A percentile compares a stretch with the other conserved stretches of the same genome.
Evolutionary conservation across 768 basidiomycete genomes (phyloP).

Genomic region (Podaxis rugospora): DNA sequence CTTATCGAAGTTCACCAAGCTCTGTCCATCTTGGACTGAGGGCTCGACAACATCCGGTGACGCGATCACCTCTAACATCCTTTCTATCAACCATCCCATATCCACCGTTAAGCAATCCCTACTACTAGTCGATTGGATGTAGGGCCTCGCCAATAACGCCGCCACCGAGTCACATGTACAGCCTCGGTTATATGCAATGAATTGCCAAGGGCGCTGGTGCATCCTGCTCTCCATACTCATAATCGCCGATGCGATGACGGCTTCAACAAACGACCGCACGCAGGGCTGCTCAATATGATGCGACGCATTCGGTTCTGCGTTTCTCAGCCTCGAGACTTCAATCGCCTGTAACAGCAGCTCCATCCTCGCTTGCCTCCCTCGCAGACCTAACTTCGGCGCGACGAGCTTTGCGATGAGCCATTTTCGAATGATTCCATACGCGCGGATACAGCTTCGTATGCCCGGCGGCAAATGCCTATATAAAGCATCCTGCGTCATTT

Average conservation of each 20-base stretch:
- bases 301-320: constrained; percentile 31
- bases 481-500: constrained; percentile 62
- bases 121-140: constrained; percentile 36
- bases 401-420: constrained; percentile 74
- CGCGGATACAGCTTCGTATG: constrained; percentile 72
- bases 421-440: constrained; percentile 71
- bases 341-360: constrained; percentile 68
- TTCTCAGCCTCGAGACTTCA: constrained; percentile 67
- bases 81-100: constrained; percentile 79
- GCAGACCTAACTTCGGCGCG: constrained; percentile 57
- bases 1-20: constrained; percentile 78
- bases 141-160: constrained; percentile 50
- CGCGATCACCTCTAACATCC: constrained; percentile 74
- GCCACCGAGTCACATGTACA: constrained; percentile 57
- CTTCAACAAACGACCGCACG: constrained; percentile 77
- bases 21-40: constrained; percentile 45
- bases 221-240: constrained; percentile 77
- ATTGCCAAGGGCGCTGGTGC: constrained; percentile 75
- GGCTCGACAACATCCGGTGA: constrained; percentile 66
- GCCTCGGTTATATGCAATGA: constrained; percentile 60
- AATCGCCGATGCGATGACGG: constrained; percentile 69
- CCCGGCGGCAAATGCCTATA: constrained; percentile 75
- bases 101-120: constrained; percentile 62
- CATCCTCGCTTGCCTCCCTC: constrained; percentile 65
- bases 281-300: constrained; percentile 54